phyloP scores from a whole-genome alignment of 805 yeast genomes.

The Hagleromyces aurorensis region DNA sequence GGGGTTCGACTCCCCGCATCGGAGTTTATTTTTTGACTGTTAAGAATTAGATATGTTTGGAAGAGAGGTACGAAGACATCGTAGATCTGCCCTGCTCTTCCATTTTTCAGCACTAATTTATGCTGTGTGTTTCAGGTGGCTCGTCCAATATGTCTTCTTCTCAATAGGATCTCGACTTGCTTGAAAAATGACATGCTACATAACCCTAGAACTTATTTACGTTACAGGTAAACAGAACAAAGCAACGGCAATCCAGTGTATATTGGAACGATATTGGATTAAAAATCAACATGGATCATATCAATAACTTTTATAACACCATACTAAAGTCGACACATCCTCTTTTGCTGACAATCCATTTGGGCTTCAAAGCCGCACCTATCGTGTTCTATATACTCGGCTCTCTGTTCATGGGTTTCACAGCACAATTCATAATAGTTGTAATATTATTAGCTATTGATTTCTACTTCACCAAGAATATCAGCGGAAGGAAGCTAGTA shows the following conservation, averaged over 20 bases:
- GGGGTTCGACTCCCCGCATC: slow-evolving; percentile 18
- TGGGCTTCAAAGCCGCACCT: slow-evolving; percentile 28
- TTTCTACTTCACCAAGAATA: slow-evolving; percentile 89
- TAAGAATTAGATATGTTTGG: no score
- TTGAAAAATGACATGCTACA: no score
- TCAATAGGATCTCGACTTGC: no score
- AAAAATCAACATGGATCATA: slow-evolving; percentile 23
- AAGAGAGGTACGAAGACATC: no score
- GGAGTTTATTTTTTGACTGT: slow-evolving; percentile 19
- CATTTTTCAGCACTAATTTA: no score
- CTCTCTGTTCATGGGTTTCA: slow-evolving; percentile 27
- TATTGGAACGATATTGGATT: no score
- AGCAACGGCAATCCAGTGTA: no score
- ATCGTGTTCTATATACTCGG: slow-evolving; percentile 28
- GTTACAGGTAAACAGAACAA: no score
- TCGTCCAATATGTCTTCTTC: no score
- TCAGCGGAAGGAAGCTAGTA: slow-evolving; percentile 81
- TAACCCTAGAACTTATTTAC: no score
- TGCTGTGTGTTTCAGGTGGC: no score
- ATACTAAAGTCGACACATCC: slow-evolving; percentile 32
- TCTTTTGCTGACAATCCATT: slow-evolving; percentile 23
- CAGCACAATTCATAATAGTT: slow-evolving; percentile 60
- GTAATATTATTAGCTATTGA: slow-evolving; percentile 77
- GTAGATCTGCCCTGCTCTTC: no score
- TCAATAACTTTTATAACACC: slow-evolving; percentile 27